Evolutionary conservation across 2,329 filamentous ascomycete species (phyloP).

Genomic region (Fusarium denticulatum): DNA sequence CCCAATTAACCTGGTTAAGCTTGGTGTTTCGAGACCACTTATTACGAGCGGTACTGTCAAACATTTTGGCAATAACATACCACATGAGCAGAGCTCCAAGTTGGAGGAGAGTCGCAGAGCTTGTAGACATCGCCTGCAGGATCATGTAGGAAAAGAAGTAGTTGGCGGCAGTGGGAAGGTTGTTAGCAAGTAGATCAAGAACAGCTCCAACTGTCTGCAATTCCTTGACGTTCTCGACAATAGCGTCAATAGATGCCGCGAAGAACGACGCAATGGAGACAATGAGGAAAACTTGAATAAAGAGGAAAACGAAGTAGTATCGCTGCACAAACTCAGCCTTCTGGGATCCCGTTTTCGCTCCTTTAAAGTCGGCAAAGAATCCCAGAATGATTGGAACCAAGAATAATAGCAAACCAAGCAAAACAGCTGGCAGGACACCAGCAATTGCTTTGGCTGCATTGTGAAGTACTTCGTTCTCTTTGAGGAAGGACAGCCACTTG

Average conservation of each 20-base stretch:
- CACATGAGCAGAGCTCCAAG: constrained; percentile 81
- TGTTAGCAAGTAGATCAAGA: constrained; percentile 76
- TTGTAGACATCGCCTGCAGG: constrained; percentile 89
- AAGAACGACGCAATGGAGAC: constrained; percentile 86
- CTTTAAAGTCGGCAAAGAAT: constrained; percentile 77
- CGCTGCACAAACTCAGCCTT: constrained; percentile 85
- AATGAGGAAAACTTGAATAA: constrained; percentile 93
- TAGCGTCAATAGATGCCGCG: constrained; percentile 67
- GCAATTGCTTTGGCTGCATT: constrained; percentile 73
- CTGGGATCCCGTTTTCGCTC: constrained; percentile 83
- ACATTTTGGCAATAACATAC: constrained; percentile 81
- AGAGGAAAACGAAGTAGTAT: constrained; percentile 94
- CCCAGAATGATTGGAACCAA: constrained; percentile 83
- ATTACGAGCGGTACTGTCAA: constrained; percentile 82
- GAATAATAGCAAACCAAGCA: constrained; percentile 81
- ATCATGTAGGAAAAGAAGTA: constrained; percentile 99
- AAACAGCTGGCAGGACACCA: constrained; percentile 83
- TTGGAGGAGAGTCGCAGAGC: constrained; percentile 88
- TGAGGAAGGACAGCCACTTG: constrained; percentile 76
- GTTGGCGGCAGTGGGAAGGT: constrained; percentile 87
- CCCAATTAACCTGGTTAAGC: constrained; percentile 84
- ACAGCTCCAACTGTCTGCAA: constrained; percentile 70
- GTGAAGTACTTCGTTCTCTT: constrained; percentile 64
- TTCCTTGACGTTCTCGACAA: constrained; percentile 55
- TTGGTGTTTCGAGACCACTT: constrained; percentile 89